Evolutionary conservation across 1,284 basidiomycete species (phyloP).

Genomic region (Moniliophthora roreri): DNA sequence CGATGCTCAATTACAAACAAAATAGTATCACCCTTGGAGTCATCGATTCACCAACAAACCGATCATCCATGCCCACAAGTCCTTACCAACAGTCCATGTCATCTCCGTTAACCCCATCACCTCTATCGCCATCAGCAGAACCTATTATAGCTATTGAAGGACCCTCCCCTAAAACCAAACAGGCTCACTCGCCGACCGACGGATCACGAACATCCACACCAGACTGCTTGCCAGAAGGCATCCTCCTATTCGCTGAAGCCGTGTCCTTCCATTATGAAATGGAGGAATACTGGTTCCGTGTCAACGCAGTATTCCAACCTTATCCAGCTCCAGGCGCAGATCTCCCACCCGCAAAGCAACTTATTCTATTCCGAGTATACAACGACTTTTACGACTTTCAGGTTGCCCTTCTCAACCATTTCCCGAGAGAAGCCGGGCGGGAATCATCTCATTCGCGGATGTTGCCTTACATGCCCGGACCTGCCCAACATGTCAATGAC

Average conservation of each 20-base stretch:
- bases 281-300: conserved; percentile 96
- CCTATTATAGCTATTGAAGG: conserved; percentile 22
- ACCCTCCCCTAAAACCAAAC: conserved; percentile 24
- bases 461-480: conserved; percentile 96
- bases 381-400: conserved; percentile 99
- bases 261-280: conserved; percentile 97
- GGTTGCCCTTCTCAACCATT: conserved; percentile 81
- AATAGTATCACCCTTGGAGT: conserved; percentile 94
- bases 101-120: conserved; percentile 21
- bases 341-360: conserved; percentile 71
- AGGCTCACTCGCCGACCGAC: conserved; percentile 18
- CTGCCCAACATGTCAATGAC: conserved; percentile 83
- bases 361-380: conserved; percentile 94
- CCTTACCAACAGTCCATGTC: conserved; percentile 34
- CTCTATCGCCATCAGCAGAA: conserved; percentile 18
- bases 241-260: conserved; percentile 87
- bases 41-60: conserved; percentile 65
- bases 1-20: conserved; percentile 94
- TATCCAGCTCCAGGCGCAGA: conserved; percentile 57
- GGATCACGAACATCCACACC: conserved; percentile 32
- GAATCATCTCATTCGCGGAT: conserved; percentile 66
- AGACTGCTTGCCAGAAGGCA: conserved; percentile 72
- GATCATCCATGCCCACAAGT: conserved; percentile 42
- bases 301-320: conserved; percentile 87
- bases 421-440: conserved; percentile 88